phyloP scores from a whole-genome alignment of 1,139 yeast genomes.

The Suhomyces guaymorum region DNA sequence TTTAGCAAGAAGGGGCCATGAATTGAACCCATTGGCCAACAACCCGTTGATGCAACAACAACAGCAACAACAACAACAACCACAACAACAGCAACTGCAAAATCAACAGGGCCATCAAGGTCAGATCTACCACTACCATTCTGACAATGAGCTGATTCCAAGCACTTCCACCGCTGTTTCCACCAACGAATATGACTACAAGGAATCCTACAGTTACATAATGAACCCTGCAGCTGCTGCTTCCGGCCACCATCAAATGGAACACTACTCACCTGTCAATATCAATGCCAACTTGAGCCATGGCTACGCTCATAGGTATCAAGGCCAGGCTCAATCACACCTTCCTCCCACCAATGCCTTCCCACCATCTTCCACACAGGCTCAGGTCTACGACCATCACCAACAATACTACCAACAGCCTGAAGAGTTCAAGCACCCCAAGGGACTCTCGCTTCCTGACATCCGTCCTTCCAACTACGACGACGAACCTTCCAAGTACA shows the following conservation, averaged over 20 bases:
- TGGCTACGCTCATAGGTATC: too few relatives aligned
- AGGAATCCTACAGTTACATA: conserved; percentile 16
- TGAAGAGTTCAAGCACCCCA: conserved; percentile 10
- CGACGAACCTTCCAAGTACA: conserved; percentile 7
- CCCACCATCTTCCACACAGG: not conserved
- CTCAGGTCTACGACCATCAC: conserved; percentile 2
- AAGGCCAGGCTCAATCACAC: not conserved
- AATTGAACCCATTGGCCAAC: conserved; percentile 4
- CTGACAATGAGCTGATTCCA: conserved; percentile 11
- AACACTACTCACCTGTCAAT: conserved; percentile 4
- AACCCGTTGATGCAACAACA: conserved; percentile 3
- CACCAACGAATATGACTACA: conserved; percentile 14
- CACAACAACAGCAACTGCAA: conserved; percentile 7
- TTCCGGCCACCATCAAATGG: not conserved
- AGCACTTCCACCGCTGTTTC: conserved; percentile 4
- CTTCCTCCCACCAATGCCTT: not conserved
- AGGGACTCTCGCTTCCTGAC: conserved; percentile 8
- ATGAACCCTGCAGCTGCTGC: conserved; percentile 10
- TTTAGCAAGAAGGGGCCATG: conserved; percentile 7
- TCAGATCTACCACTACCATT: conserved; percentile 11
- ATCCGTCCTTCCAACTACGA: conserved; percentile 5
- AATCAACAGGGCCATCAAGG: too few relatives aligned
- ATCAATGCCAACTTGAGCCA: not conserved
- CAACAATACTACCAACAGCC: conserved; percentile 4
- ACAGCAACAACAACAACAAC: conserved; percentile 5